Base-by-base conservation (phyloP, 176 grass and related monocot species). In the Pontederia paniculata region DNA sequence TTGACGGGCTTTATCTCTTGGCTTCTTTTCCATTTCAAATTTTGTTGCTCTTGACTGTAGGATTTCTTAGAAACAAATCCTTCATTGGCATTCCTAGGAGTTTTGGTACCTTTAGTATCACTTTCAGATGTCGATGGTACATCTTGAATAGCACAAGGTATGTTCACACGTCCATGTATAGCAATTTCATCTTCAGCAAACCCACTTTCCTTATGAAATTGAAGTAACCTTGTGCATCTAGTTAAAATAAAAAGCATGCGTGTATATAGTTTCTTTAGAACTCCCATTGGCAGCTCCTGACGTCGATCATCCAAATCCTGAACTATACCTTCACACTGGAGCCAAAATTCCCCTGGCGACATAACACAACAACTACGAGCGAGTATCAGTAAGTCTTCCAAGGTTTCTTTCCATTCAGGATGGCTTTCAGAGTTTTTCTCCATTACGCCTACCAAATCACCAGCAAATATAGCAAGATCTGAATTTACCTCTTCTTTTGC, bases 321-420 rank as follows among this genome's bases (percentile, higher is more conserved):
- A 56, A 98, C 94, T 79, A 98, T 93, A 49, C 80, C 94, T 82
- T 98, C 94, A 77, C 94, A 98, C 57, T 98, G 94, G 55, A 98
- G 72, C 94, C 94, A 98, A 57, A 98, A 90, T 54, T 98, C 87
- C 37, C 78, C 73, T 15, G 94, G 77, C 80, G 94, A 80, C 94
- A 88, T 98, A 44, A 98, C 84, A 70, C 77, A 88, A 63, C 94
- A 98, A 51, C 83, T 98, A 44, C 94, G 80, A 77, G 94, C 94
- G 81, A 98, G 86, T 77, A 98, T 84, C 70, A 98, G 71, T 61
- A 98, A 50, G 72, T 98, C 94, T 65, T 98, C 94, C 62, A 98
- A 73, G 54, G 88, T 98, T 88, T 88, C 94, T 76, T 98, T 98
- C 94, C 94, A 98, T 42, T 88, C 93, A 60, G 93, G 83, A 70